Percentiles rank a stretch among this genome's conserved stretches.
These are phyloP conservation scores for Ceratocystis colombiana DNA, from an alignment of 2,329 filamentous ascomycete genomes.

Conservation along the genomic window DNA sequence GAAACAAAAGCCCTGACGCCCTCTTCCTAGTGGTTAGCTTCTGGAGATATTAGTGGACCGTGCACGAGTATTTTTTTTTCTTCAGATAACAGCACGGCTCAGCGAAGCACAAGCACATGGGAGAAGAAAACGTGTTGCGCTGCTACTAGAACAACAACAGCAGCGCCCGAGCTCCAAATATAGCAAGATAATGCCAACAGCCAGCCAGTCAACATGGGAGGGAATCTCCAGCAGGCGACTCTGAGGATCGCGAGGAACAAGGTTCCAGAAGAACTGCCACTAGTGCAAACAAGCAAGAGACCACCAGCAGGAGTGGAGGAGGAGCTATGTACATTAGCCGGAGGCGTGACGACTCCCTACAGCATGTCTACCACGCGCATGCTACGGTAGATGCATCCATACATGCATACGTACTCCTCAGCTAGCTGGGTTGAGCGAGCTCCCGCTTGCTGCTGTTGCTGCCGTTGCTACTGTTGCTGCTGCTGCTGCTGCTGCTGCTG, in stretches of 20 bases:
- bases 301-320: too few relatives aligned
- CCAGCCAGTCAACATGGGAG: not conserved
- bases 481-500: not conserved
- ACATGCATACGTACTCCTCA: too few relatives aligned
- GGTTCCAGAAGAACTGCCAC: not conserved
- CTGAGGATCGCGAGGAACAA: not conserved
- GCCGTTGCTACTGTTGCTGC: not conserved
- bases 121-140: not conserved
- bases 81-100: constrained; percentile 14
- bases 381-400: too few relatives aligned
- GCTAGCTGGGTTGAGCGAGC: too few relatives aligned
- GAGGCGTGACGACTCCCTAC: too few relatives aligned
- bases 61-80: constrained; percentile 15
- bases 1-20: not conserved
- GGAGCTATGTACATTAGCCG: too few relatives aligned
- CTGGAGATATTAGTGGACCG: not conserved
- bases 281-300: not conserved
- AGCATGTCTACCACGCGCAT: too few relatives aligned
- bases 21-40: not conserved
- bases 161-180: constrained; percentile 11
- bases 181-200: not conserved
- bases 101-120: not conserved
- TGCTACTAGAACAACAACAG: not conserved
- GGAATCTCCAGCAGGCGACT: not conserved
- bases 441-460: too few relatives aligned